These are phyloP conservation scores for Metschnikowia continentalis DNA, from an alignment of 805 yeast species.

Conservation along the genomic window DNA sequence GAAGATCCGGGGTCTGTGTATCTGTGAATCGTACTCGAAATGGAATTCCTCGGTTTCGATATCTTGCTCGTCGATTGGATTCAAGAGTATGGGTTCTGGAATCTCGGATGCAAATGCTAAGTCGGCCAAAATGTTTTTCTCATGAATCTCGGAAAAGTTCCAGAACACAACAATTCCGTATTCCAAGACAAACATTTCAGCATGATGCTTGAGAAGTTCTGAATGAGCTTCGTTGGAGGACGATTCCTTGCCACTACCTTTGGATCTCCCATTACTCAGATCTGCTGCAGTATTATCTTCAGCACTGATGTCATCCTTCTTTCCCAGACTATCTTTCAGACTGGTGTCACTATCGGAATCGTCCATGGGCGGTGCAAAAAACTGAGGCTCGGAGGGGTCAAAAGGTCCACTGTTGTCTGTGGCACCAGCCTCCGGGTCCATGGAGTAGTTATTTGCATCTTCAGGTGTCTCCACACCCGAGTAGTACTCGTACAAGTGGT, in stretches of 20 bases:
- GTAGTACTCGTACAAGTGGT: conserved; percentile 88
- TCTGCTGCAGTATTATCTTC: conserved; percentile 2
- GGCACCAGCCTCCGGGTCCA: conserved; percentile 42
- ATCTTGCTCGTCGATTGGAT: conserved; percentile 81
- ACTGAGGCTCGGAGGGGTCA: conserved; percentile 92
- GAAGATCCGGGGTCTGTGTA: conserved; percentile 70
- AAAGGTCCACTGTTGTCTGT: conserved; percentile 52
- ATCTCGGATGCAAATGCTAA: conserved; percentile 60
- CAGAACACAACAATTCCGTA: conserved; percentile 98
- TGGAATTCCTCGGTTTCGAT: conserved; percentile 89
- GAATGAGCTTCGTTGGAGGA: conserved; percentile 17
- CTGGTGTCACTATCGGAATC: conserved; percentile 17
- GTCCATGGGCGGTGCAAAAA: conserved; percentile 50
- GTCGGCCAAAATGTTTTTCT: conserved; percentile 90
- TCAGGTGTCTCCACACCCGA: conserved; percentile 71
- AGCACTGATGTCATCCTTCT: neutral
- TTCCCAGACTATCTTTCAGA: conserved; percentile 12
- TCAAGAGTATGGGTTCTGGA: conserved; percentile 49
- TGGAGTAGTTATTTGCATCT: conserved; percentile 46
- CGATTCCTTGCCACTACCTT: neutral
- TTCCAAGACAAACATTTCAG: conserved; percentile 83
- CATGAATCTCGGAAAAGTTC: conserved; percentile 92
- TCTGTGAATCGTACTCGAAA: conserved; percentile 62
- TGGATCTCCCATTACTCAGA: neutral
- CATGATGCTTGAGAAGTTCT: conserved; percentile 56